These are phyloP conservation scores for Craterostigma plantagineum DNA, from an alignment of 257 asterid genomes.

Conservation along the genomic window DNA sequence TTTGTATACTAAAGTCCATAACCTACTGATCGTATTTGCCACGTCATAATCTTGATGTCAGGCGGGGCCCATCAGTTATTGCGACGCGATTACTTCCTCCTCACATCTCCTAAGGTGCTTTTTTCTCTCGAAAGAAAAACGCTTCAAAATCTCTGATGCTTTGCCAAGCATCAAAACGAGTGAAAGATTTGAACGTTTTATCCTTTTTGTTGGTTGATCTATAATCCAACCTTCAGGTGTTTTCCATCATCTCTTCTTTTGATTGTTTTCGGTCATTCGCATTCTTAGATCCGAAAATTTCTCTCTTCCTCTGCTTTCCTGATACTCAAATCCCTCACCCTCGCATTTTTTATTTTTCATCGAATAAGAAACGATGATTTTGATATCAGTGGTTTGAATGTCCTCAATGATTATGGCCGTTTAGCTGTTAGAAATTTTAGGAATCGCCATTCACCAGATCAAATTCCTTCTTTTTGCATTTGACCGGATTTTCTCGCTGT, in stretches of 20 bases:
- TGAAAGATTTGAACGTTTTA: no score
- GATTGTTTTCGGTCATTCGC: slow-evolving; percentile 15
- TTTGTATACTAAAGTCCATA: no score
- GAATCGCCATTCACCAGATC: slow-evolving; percentile 10
- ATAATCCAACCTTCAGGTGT: not conserved
- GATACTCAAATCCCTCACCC: slow-evolving; percentile 1
- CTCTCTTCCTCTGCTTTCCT: slow-evolving; percentile 12
- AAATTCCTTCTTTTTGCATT: not conserved
- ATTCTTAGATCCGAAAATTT: slow-evolving; percentile 31
- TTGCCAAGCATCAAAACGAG: not conserved
- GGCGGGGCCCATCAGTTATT: not conserved
- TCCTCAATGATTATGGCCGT: slow-evolving; percentile 9
- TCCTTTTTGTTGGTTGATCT: no score
- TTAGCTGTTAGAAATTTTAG: slow-evolving; percentile 13
- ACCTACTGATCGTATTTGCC: no score
- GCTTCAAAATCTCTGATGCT: no score
- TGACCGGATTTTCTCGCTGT: no score
- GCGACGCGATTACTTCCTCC: no score
- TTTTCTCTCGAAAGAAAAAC: no score
- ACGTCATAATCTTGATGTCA: no score
- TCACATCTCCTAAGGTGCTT: not conserved
- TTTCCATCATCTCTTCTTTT: not conserved
- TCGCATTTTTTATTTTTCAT: not conserved
- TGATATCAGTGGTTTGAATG: slow-evolving; percentile 10
- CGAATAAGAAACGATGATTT: not conserved